Evolutionary conservation across 2,329 filamentous ascomycete species (phyloP).

Genomic region (Claviceps sp.): DNA sequence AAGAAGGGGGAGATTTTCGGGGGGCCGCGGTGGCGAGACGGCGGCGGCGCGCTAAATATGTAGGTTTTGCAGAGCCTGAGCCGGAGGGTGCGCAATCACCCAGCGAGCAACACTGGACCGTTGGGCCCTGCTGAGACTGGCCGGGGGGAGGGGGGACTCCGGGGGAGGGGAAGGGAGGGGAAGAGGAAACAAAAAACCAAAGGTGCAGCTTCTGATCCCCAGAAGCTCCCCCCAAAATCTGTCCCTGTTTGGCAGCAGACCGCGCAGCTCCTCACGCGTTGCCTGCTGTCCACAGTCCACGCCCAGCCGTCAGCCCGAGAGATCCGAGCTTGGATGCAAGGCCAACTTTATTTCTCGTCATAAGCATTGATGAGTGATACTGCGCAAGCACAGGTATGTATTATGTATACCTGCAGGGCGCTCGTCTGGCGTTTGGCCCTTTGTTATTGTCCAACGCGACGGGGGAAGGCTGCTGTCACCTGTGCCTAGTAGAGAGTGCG

Average conservation of each 20-base stretch:
- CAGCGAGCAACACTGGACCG: background rate
- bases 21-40: conserved; percentile 11
- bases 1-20: conserved; percentile 16
- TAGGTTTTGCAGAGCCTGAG: conserved; percentile 15
- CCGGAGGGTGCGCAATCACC: conserved; percentile 19
- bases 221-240: background rate
- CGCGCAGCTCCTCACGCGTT: no score
- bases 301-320: no score
- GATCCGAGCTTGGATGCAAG: no score
- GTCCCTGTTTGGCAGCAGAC: background rate
- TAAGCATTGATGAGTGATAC: no score
- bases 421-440: no score
- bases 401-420: no score
- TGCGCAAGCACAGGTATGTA: no score
- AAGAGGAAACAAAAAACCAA: background rate
- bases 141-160: background rate
- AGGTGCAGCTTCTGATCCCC: background rate
- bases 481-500: no score
- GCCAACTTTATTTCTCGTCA: no score
- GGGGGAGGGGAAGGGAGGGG: background rate
- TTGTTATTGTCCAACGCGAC: no score
- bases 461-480: no score
- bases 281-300: no score
- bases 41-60: conserved; percentile 24
- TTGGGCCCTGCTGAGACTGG: background rate